Base-by-base conservation (phyloP, 306 rosid genomes). In the Prunus fruticosa region DNA sequence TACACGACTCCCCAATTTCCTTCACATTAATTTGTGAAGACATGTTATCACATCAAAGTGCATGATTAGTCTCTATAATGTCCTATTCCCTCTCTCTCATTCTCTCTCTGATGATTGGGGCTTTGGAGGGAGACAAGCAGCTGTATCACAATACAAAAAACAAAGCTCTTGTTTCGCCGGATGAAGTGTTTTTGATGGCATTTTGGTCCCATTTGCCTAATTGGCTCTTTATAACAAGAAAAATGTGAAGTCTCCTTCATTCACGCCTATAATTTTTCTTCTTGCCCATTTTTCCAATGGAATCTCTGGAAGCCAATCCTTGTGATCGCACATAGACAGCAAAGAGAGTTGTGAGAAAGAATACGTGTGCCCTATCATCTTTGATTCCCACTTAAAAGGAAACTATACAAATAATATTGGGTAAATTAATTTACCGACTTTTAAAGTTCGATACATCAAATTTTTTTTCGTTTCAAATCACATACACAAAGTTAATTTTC, bases 251-350 rank as follows among this genome's bases (percentile, higher is more conserved):
- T 20, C 69, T 72, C 78, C 81, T 23, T 34, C 72, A 66, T 52
- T 61, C 30, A 27, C 85, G 85, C 82, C 82, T 41, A 3, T 57
- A 51, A 77, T 72, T 38, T 27, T 58, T 61, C 71, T 15, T 65
- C 3, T 2, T 16, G 23, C 9, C 46, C 20, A 38, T 30, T 63
- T 63, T 63, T 16, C 45, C 2, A 43, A 63, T 63, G 46, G 65
- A 32, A 28, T 62, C 43, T 28, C 15, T 28, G 20, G 6, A 62
- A 18, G 41, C 43, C 9, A 38, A 62, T 27, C n/a, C 34, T 53
- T 53, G 53, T 53, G 67, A 63, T 63, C 23, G 1, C 67, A 16
- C 1, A 30, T 49, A 38, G 12, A 30, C 45, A 30, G 45, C 46
- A 15, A 62, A 28, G 30, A 14, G 22, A 27, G 4, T 62, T 58